A percentile compares a stretch with the other conserved stretches of the same genome.
phyloP scores from a whole-genome alignment of 139 green algal genomes.

The Gonium pectorale region DNA sequence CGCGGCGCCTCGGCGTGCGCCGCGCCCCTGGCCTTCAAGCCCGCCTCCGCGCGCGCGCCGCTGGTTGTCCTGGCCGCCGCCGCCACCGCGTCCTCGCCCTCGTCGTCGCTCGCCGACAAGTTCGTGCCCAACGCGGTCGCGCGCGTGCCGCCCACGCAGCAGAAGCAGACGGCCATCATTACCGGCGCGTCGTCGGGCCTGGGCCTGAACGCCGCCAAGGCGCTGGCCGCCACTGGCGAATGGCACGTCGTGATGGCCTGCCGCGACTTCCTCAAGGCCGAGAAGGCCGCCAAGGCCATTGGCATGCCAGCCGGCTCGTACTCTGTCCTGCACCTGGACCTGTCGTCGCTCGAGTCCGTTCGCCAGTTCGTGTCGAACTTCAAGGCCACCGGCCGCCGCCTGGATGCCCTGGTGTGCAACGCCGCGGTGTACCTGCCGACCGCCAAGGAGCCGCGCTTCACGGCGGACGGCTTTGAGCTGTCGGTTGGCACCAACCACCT shows the following conservation, averaged over 20 bases:
- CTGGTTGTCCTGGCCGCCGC: neutral
- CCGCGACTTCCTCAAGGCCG: conserved; percentile 82
- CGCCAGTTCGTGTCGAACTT: conserved; percentile 88
- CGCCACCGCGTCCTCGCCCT: neutral
- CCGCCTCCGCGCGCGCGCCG: neutral
- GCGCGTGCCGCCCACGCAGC: conserved; percentile 12
- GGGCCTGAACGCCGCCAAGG: conserved; percentile 86
- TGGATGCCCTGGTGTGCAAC: conserved; percentile 94
- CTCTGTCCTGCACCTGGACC: conserved; percentile 88
- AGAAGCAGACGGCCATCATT: conserved; percentile 75
- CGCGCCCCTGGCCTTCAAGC: neutral
- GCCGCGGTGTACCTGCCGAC: conserved; percentile 94
- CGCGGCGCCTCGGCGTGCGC: neutral
- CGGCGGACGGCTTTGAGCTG: conserved; percentile 91
- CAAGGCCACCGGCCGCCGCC: conserved; percentile 62
- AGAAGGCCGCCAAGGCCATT: conserved; percentile 62
- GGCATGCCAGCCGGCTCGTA: conserved; percentile 79
- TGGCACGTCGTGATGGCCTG: conserved; percentile 93
- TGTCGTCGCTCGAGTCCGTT: conserved; percentile 85
- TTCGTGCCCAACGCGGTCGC: conserved; percentile 25
- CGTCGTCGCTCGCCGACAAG: neutral
- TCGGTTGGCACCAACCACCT: conserved; percentile 92
- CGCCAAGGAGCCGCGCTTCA: conserved; percentile 89
- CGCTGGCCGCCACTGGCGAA: conserved; percentile 75
- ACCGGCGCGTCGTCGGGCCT: conserved; percentile 93